Evolutionary conservation across 768 basidiomycete genomes (phyloP).

Genomic region (Hydnum rufescens): DNA sequence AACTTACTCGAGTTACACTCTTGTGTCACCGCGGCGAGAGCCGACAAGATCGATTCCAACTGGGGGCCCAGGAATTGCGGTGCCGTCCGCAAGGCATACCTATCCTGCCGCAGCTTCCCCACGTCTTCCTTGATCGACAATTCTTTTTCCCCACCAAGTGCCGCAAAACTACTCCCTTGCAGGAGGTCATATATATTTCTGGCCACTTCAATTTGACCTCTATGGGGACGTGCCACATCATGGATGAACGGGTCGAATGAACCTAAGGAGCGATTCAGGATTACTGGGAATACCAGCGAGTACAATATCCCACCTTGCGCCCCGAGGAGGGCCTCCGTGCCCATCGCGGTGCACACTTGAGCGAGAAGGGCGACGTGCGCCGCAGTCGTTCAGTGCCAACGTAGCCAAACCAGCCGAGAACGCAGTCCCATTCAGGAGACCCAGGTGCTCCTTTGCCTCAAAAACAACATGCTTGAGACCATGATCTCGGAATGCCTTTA

Average conservation of each 20-base stretch:
- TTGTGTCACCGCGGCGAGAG: conserved; percentile 40
- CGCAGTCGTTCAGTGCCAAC: conserved; percentile 52
- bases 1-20: conserved; percentile 69
- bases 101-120: conserved; percentile 61
- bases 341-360: conserved; percentile 64
- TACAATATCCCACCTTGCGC: conserved; percentile 22
- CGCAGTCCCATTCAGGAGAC: conserved; percentile 51
- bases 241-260: conserved; percentile 69
- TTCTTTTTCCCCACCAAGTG: conserved; percentile 45
- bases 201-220: conserved; percentile 67
- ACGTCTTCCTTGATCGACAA: conserved; percentile 50
- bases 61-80: conserved; percentile 79
- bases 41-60: conserved; percentile 53
- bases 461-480: conserved; percentile 35
- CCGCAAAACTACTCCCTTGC: conserved; percentile 45
- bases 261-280: conserved; percentile 13
- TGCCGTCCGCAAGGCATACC: conserved; percentile 44
- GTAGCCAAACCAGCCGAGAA: conserved; percentile 66
- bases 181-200: conserved; percentile 48
- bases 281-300: neutral
- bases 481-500: conserved; percentile 20
- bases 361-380: conserved; percentile 22
- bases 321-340: conserved; percentile 63
- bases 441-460: conserved; percentile 19
- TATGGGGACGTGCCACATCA: conserved; percentile 52